phyloP scores from a whole-genome alignment of 768 basidiomycete species.

The Boletus rufocinnamomeus region DNA sequence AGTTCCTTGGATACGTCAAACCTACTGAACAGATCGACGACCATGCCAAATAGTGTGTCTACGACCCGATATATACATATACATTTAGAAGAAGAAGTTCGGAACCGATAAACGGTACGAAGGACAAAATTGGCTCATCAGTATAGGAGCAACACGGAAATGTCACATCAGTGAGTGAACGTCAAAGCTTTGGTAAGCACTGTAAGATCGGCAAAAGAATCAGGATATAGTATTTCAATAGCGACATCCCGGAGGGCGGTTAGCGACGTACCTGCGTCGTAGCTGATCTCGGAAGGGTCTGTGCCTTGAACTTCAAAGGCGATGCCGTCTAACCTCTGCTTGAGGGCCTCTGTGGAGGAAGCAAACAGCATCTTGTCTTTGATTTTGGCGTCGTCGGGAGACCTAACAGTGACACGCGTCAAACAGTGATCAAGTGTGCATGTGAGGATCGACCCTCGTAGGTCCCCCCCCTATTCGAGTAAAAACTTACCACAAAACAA shows the following conservation, averaged over 20 bases:
- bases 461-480: neutral
- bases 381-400: conserved; percentile 81
- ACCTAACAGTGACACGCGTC: conserved; percentile 49
- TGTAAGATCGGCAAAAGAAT: conserved; percentile 2
- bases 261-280: conserved; percentile 60
- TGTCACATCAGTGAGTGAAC: conserved; percentile 21
- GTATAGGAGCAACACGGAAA: neutral
- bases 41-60: neutral
- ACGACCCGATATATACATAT: neutral
- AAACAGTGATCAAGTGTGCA: neutral
- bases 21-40: neutral
- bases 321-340: conserved; percentile 72
- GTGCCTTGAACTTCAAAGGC: conserved; percentile 85
- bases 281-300: conserved; percentile 69
- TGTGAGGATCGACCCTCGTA: neutral
- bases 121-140: neutral
- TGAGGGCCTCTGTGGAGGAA: conserved; percentile 81
- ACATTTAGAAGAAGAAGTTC: neutral
- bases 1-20: neutral
- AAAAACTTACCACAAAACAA: conserved; percentile 70
- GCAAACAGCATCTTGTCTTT: conserved; percentile 94
- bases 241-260: too few relatives aligned
- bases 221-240: neutral
- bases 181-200: conserved; percentile 24
- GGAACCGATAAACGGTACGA: conserved; percentile 1